Conservation (phyloP, 129 eudicot species). For the Daucus carota region DH1_v3.0 NC_030387.2:710501-711000, state of each 20-base stretch:
- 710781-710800: not conserved
- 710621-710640: not conserved
- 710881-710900: slow-evolving; percentile 72
- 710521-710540: not conserved
- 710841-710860: slow-evolving; percentile 97
- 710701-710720: not conserved
- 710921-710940: slow-evolving; percentile 73
- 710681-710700: not conserved
- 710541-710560: not conserved
- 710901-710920: slow-evolving; percentile 89
- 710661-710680: not conserved
- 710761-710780: not conserved
- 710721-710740: not conserved
- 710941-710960: slow-evolving; percentile 89
- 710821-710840: slow-evolving; percentile 78
- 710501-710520: slow-evolving; percentile 59
- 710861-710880: slow-evolving; percentile 84
- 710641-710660: not conserved
- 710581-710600: not conserved
- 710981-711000: slow-evolving; percentile 78
- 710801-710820: slow-evolving; percentile 18
- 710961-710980: slow-evolving; percentile 83
- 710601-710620: not conserved
- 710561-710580: not conserved
- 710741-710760: not conserved